phyloP scores from a whole-genome alignment of 129 eudicot genomes.

The Rutidosis leptorrhynchoides region DNA sequence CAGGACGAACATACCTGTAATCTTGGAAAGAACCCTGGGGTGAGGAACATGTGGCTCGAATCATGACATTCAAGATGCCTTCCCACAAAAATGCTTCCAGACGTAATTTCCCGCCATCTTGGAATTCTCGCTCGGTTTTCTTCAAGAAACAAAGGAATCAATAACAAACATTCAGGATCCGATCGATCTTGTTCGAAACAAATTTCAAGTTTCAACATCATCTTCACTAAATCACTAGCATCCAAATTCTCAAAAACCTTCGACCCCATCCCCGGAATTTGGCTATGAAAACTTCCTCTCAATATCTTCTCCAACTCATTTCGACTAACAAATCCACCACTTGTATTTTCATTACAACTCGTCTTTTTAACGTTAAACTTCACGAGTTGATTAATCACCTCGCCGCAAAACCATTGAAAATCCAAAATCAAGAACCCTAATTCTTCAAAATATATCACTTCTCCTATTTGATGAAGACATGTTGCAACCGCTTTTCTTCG shows the following conservation, averaged over 20 bases:
- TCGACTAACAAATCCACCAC: conserved; percentile 53
- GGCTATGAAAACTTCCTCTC: conserved; percentile 63
- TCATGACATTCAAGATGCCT: conserved; percentile 87
- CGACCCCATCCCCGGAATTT: conserved; percentile 71
- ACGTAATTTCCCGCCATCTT: conserved; percentile 57
- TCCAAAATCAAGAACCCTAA: conserved; percentile 67
- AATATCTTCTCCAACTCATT: conserved; percentile 74
- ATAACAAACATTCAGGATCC: conserved; percentile 56
- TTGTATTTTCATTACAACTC: conserved; percentile 33
- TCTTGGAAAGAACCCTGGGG: conserved; percentile 77
- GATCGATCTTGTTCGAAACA: conserved; percentile 77
- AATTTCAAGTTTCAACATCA: conserved; percentile 84
- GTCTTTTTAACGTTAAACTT: conserved; percentile 43
- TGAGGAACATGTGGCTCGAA: conserved; percentile 75
- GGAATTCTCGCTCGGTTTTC: conserved; percentile 66
- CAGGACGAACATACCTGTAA: conserved; percentile 82
- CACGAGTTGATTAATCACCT: conserved; percentile 57
- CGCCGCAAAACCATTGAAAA: conserved; percentile 85
- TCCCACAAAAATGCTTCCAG: conserved; percentile 65
- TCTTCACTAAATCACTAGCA: conserved; percentile 65
- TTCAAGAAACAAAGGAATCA: conserved; percentile 74
- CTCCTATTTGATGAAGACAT: conserved; percentile 81
- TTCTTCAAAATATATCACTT: conserved; percentile 84
- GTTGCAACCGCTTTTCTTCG: conserved; percentile 70
- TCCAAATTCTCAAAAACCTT: conserved; percentile 72